These are phyloP conservation scores for Tetrahymena malaccensis DNA, from an alignment of 73 alveolate species.

Conservation along the genomic window DNA sequence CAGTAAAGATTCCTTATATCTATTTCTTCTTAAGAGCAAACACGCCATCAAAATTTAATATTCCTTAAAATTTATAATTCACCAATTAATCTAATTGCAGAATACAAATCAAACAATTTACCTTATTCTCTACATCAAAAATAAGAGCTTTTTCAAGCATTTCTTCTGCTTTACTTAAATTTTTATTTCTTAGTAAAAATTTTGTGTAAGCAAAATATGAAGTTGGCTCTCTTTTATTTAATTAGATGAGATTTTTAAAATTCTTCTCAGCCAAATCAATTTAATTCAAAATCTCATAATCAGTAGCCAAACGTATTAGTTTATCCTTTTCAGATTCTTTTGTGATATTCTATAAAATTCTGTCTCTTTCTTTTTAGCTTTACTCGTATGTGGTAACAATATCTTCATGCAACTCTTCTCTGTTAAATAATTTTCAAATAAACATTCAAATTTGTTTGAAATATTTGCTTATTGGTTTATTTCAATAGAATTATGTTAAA, in stretches of 20 bases:
- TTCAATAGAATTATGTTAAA: too few species aligned
- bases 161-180: constrained; percentile 63
- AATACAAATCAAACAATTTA: constrained; percentile 30
- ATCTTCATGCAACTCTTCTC: constrained; percentile 87
- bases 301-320: constrained; percentile 77
- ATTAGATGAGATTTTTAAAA: constrained; percentile 50
- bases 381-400: constrained; percentile 54
- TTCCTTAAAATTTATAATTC: neutral
- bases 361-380: constrained; percentile 67
- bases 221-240: constrained; percentile 68
- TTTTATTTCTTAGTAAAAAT: constrained; percentile 60
- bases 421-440: constrained; percentile 28
- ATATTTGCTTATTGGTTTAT: too few species aligned
- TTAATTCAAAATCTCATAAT: constrained; percentile 78
- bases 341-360: constrained; percentile 52
- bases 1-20: constrained; percentile 54
- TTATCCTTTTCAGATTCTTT: constrained; percentile 79
- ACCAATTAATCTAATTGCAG: neutral
- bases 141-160: constrained; percentile 60
- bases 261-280: constrained; percentile 67
- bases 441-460: too few species aligned
- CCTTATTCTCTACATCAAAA: constrained; percentile 37
- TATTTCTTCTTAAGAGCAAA: constrained; percentile 19
- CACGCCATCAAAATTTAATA: constrained; percentile 43
- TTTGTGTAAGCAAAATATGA: constrained; percentile 52